Conservation (phyloP, 352 stramenopile genomes). For the Phytopythium chamaehyphon region DNA sequence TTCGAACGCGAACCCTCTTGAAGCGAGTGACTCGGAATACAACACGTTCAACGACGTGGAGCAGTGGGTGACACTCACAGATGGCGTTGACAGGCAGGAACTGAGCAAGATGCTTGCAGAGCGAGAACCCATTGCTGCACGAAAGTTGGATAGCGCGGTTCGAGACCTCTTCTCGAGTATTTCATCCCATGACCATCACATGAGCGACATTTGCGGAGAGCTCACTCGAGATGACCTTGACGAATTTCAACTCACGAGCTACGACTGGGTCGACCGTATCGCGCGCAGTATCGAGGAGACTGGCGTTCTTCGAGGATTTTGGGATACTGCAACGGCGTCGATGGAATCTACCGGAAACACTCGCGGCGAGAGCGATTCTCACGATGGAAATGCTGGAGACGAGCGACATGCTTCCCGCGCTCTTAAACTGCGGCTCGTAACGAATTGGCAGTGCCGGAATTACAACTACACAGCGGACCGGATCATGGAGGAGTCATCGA, state of each 20-base stretch:
- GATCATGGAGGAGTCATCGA: constrained; percentile 55
- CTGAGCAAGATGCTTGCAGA: constrained; percentile 28
- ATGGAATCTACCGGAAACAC: background rate
- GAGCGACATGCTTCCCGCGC: constrained; percentile 6
- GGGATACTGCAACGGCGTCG: constrained; percentile 10
- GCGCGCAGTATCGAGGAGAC: constrained; percentile 36
- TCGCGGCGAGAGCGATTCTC: background rate
- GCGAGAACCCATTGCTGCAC: constrained; percentile 28
- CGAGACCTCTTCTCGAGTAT: constrained; percentile 33
- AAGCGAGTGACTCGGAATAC: constrained; percentile 10
- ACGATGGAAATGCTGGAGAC: background rate
- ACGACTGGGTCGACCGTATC: constrained; percentile 51
- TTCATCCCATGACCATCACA: constrained; percentile 46
- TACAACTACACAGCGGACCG: constrained; percentile 54
- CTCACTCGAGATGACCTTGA: constrained; percentile 36
- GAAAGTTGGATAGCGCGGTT: constrained; percentile 30
- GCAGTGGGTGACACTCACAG: constrained; percentile 26
- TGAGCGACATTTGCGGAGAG: constrained; percentile 42
- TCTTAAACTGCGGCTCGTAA: constrained; percentile 31
- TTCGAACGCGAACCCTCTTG: constrained; percentile 6
- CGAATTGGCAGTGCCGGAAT: constrained; percentile 54
- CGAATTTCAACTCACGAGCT: constrained; percentile 43
- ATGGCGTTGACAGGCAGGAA: constrained; percentile 28
- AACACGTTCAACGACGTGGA: constrained; percentile 15
- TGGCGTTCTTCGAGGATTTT: constrained; percentile 23